Base-by-base conservation (phyloP, 2,329 filamentous ascomycete species). In the Coleophoma cylindrospora region DNA sequence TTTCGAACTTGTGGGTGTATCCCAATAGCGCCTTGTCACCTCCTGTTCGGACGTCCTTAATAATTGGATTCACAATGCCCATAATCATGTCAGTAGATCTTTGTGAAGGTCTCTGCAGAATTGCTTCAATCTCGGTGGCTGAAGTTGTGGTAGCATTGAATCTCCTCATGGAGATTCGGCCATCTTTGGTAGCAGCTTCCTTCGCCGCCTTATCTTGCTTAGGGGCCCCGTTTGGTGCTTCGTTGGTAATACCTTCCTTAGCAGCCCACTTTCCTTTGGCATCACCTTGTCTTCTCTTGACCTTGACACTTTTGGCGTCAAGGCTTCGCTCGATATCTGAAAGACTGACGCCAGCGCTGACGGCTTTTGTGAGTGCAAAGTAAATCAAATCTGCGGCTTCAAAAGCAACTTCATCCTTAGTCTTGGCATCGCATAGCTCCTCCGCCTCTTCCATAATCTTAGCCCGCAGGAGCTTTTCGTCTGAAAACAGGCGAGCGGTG, bases 401-500 rank as follows among this genome's bases (percentile, higher is more conserved):
- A 56, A 95, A 95, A 2, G 94, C 90, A 54, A 96, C 81, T 13
- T 97, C 88, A 55, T 91, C 79, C 53, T 88, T 87, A 0, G 83
- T 85, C 57, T 83, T 84, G 14, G 94, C 92, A 56, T 94, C 84
- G 64, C 92, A 96, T 40, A 99, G 78, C 72, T 99, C 94, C 64
- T 95, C 89, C 0, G 94, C 94, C 68, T 99, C 94, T 69, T 99
- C 94, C 84, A 97, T 95, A 50, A 99, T 96, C 77, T 99, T 99
- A 3, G 94, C 94, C 40, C 89, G 80, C 48, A 96, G 72, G 49
- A 99, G 79, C 67, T 95, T 91, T 60, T 89, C 82, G 56, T 99
- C 94, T 15, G 86, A 91, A 75, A 97, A 99, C 1, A 99, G 75
- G 34, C 92, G 80, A 15, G 91, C 89, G 4, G 94, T 99, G 69